phyloP scores from a whole-genome alignment of 345 rosid genomes.

The Rhizophora mangle region DNA sequence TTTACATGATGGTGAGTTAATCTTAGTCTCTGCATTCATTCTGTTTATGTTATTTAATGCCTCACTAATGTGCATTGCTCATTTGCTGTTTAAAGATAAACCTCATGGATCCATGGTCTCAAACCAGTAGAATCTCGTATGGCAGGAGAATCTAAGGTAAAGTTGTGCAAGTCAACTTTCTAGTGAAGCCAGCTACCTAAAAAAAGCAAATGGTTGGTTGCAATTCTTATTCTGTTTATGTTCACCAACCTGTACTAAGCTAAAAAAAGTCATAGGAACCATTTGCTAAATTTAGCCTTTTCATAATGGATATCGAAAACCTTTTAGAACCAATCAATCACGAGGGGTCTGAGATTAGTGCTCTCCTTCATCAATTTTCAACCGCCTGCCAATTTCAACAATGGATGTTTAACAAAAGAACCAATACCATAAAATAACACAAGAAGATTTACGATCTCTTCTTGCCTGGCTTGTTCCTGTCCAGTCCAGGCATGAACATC shows the following conservation, averaged over 20 bases:
- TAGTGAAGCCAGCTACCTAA: not conserved
- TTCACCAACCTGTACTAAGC: too few species aligned
- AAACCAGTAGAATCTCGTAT: too few species aligned
- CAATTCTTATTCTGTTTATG: not conserved
- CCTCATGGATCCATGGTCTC: too few species aligned
- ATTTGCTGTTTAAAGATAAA: too few species aligned
- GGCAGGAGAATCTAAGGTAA: too few species aligned
- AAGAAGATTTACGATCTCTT: not conserved
- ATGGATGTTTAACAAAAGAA: not conserved
- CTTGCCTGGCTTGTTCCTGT: conserved; percentile 16
- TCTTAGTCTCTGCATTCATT: too few species aligned
- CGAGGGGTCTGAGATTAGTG: conserved; percentile 1
- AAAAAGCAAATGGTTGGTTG: not conserved
- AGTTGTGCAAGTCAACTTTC: too few species aligned
- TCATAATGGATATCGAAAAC: not conserved
- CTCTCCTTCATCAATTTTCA: conserved; percentile 25
- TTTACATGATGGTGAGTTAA: too few species aligned
- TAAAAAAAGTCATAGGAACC: too few species aligned
- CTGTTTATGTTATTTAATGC: too few species aligned
- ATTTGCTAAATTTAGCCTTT: conserved; percentile 4
- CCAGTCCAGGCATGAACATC: conserved; percentile 17
- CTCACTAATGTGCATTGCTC: too few species aligned
- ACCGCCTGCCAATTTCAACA: conserved; percentile 7
- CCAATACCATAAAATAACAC: conserved; percentile 1
- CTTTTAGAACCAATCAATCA: conserved; percentile 2